These are phyloP conservation scores for Santalum album DNA, from an alignment of 164 flowering plant genomes.

Conservation along the genomic window DNA sequence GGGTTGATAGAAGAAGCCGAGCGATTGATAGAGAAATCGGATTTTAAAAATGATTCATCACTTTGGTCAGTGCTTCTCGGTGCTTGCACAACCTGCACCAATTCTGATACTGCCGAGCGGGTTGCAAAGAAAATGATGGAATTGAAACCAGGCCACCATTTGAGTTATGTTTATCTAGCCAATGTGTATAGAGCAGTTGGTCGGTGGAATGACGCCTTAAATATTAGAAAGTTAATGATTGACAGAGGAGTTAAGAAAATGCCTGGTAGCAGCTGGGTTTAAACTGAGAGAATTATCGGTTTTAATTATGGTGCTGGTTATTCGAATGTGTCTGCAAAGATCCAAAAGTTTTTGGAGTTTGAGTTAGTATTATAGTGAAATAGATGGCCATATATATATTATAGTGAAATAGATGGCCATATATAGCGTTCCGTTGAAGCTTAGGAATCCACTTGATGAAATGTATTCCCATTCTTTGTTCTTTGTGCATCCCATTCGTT, in stretches of 20 bases:
- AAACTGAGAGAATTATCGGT: conserved; percentile 16
- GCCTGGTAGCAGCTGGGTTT: conserved; percentile 80
- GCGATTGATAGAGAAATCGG: conserved; percentile 39
- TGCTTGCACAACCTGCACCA: conserved; percentile 50
- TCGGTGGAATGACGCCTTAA: conserved; percentile 53
- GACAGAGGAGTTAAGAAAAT: conserved; percentile 53
- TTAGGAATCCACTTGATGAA: no score
- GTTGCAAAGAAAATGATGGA: conserved; percentile 72
- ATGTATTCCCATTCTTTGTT: no score
- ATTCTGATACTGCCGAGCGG: conserved; percentile 52
- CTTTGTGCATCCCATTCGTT: no score
- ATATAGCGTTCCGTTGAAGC: no score
- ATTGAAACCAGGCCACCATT: conserved; percentile 51
- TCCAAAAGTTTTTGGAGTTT: no score
- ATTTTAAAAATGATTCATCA: conserved; percentile 39
- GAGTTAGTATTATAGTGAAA: no score
- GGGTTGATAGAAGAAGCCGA: conserved; percentile 86
- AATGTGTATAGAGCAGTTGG: conserved; percentile 62
- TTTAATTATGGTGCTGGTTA: no score
- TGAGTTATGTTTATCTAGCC: conserved; percentile 68
- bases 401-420: no score
- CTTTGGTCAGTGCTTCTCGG: conserved; percentile 82
- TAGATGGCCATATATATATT: no score
- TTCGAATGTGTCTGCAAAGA: no score
- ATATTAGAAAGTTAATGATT: conserved; percentile 46